phyloP scores from a whole-genome alignment of 495 filamentous ascomycete genomes.

The Hypoxylon cercidicola region DNA sequence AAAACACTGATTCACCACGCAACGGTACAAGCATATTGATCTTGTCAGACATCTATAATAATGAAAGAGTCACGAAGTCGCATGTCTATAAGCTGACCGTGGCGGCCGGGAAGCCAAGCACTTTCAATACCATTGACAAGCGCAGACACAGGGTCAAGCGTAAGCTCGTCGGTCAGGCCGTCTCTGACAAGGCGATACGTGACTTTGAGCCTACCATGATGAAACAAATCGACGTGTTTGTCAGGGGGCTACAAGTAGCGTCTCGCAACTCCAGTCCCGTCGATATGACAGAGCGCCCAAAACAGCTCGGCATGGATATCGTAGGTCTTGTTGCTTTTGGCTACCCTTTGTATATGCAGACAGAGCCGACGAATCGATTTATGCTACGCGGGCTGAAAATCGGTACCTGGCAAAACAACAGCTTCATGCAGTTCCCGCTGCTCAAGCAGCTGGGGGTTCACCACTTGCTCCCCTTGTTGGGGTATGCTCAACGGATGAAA shows the following conservation, averaged over 20 bases:
- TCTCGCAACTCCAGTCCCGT: constrained; percentile 27
- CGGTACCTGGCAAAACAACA: constrained; percentile 10
- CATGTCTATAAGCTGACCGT: constrained; percentile 25
- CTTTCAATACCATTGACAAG: constrained; percentile 22
- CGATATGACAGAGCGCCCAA: constrained; percentile 21
- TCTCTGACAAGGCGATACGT: constrained; percentile 26
- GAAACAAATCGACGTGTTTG: constrained; percentile 33
- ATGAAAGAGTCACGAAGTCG: constrained; percentile 57
- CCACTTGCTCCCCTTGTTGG: no score
- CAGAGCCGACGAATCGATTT: constrained; percentile 10
- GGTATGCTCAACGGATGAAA: no score
- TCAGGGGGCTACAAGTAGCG: constrained; percentile 37
- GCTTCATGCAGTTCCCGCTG: constrained; percentile 28
- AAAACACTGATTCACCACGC: constrained; percentile 32
- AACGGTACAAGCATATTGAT: constrained; percentile 39
- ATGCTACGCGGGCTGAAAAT: not conserved
- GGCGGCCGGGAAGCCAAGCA: not conserved
- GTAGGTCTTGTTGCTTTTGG: constrained; percentile 38
- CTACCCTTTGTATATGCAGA: constrained; percentile 30
- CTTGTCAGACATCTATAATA: constrained; percentile 54
- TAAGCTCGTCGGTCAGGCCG: constrained; percentile 28
- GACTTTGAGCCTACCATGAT: constrained; percentile 40
- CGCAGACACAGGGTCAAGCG: constrained; percentile 19
- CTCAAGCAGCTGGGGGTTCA: not conserved
- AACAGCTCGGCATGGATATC: constrained; percentile 31